Conservation (phyloP, 306 rosid genomes). For the Corylus avellana region DNA sequence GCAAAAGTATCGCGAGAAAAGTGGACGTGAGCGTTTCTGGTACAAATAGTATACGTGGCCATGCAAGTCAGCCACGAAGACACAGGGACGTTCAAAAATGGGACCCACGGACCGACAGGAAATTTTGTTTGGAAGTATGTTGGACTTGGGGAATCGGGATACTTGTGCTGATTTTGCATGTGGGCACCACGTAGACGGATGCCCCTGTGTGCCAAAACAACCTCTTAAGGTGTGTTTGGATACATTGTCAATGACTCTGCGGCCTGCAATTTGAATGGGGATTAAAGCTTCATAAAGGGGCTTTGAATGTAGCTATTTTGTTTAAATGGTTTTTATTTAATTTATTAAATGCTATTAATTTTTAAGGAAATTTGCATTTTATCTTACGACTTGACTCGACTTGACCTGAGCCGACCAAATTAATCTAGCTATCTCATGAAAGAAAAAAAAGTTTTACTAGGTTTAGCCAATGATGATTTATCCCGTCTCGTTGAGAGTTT, state of each 20-base stretch:
- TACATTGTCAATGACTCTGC: too few species aligned
- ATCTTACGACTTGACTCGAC: too few species aligned
- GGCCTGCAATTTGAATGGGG: too few species aligned
- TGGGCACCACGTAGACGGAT: background rate
- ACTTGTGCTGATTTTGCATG: background rate
- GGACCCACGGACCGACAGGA: slow-evolving; percentile 4
- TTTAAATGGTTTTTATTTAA: too few species aligned
- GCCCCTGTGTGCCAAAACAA: background rate
- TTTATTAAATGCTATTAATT: too few species aligned
- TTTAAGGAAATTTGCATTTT: too few species aligned
- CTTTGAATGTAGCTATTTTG: too few species aligned
- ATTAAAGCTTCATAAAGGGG: background rate
- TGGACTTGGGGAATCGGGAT: background rate
- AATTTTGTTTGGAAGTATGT: background rate
- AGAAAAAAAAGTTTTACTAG: too few species aligned
- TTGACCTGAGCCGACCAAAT: too few species aligned
- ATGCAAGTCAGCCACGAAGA: background rate
- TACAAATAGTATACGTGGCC: background rate
- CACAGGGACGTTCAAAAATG: background rate
- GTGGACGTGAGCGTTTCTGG: background rate
- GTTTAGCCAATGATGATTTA: too few species aligned
- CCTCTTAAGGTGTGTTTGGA: background rate
- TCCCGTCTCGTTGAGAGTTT: too few species aligned
- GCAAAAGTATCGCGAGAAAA: background rate
- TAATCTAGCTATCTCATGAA: too few species aligned